These are phyloP conservation scores for Bathelium albidoporum DNA, from an alignment of 495 filamentous ascomycete genomes.

Conservation along the genomic window DNA sequence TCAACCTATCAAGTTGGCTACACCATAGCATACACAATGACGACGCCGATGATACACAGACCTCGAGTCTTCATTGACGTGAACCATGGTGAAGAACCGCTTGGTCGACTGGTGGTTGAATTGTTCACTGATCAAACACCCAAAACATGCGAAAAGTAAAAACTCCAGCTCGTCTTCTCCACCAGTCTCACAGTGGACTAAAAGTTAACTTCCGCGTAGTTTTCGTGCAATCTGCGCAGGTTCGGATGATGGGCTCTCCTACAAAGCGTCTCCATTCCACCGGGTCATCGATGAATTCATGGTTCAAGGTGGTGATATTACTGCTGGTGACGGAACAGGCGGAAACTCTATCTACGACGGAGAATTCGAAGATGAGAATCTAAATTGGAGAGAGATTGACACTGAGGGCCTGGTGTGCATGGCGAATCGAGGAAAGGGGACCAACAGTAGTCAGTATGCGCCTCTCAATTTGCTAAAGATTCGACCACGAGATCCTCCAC, in stretches of 20 bases:
- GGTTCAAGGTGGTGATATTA: constrained; percentile 39
- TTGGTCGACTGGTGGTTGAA: constrained; percentile 36
- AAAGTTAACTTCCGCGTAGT: constrained; percentile 12
- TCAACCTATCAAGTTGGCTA: not conserved
- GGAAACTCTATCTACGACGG: constrained; percentile 30
- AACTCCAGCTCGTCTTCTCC: no score
- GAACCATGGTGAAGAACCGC: constrained; percentile 30
- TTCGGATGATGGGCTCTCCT: constrained; percentile 22
- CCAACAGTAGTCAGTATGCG: constrained; percentile 36
- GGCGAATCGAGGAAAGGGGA: constrained; percentile 35
- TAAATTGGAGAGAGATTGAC: constrained; percentile 36
- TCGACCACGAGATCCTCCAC: not conserved
- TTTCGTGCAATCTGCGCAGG: constrained; percentile 30
- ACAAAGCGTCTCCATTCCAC: constrained; percentile 33
- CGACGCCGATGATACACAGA: constrained; percentile 9
- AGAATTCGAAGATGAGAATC: constrained; percentile 37
- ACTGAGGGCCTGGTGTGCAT: constrained; percentile 35
- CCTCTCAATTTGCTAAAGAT: not conserved
- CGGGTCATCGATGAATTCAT: constrained; percentile 38
- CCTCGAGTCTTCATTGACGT: constrained; percentile 36
- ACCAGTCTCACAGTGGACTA: not conserved
- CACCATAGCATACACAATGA: constrained; percentile 4
- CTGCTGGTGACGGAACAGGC: constrained; percentile 35
- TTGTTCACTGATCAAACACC: constrained; percentile 38
- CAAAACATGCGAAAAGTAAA: constrained; percentile 41